These are phyloP conservation scores for Triangularia setosa DNA, from an alignment of 2,329 filamentous ascomycete genomes.

Conservation along the genomic window DNA sequence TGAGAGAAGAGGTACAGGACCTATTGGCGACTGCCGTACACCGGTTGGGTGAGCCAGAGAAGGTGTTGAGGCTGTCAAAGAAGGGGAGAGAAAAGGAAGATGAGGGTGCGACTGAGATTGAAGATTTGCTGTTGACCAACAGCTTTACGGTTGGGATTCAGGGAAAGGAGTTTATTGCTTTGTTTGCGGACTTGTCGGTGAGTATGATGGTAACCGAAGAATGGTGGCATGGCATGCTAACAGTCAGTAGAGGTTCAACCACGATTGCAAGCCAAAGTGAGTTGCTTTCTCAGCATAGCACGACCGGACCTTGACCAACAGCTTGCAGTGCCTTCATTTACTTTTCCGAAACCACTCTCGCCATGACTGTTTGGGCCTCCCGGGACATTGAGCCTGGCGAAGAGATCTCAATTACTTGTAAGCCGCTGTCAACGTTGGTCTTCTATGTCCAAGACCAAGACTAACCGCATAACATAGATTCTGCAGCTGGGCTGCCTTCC, in stretches of 20 bases:
- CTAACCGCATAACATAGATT: slow-evolving; percentile 9
- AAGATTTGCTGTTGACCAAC: slow-evolving; percentile 37
- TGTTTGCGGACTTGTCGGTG: slow-evolving; percentile 26
- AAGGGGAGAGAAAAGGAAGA: slow-evolving; percentile 19
- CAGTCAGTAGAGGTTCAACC: slow-evolving; percentile 26
- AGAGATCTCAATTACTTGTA: slow-evolving; percentile 26
- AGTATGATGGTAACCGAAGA: slow-evolving; percentile 5
- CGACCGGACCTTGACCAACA: neutral
- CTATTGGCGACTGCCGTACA: slow-evolving; percentile 30
- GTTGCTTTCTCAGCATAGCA: neutral
- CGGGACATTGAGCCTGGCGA: slow-evolving; percentile 23
- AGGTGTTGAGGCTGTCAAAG: slow-evolving; percentile 28
- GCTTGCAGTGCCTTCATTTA: slow-evolving; percentile 20
- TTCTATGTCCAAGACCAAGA: no score
- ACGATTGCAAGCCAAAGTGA: slow-evolving; percentile 29
- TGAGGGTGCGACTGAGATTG: slow-evolving; percentile 27
- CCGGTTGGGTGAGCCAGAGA: slow-evolving; percentile 29
- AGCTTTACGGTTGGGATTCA: slow-evolving; percentile 31
- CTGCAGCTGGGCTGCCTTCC: slow-evolving; percentile 11
- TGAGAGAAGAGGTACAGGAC: slow-evolving; percentile 28
- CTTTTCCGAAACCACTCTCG: slow-evolving; percentile 21
- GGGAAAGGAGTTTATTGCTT: slow-evolving; percentile 20
- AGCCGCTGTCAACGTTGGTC: neutral
- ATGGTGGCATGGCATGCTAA: neutral
- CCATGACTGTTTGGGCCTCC: slow-evolving; percentile 23